phyloP scores from a whole-genome alignment of 2,329 filamentous ascomycete species.

The Nakataea oryzae region DNA sequence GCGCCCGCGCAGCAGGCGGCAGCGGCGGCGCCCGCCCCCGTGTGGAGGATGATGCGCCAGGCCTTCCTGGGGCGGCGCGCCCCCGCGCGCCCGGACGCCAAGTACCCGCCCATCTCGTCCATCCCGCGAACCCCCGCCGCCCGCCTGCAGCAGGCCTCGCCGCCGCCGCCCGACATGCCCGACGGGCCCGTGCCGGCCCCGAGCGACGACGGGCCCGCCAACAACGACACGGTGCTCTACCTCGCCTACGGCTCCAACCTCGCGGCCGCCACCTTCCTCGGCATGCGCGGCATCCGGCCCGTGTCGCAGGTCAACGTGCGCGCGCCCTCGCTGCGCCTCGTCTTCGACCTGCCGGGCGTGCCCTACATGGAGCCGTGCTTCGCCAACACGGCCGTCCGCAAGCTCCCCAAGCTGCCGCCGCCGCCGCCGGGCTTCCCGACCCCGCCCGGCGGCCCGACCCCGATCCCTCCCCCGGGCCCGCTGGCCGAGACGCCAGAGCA shows the following conservation, averaged over 20 bases:
- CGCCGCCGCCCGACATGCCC: constrained; percentile 7
- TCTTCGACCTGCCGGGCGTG: constrained; percentile 76
- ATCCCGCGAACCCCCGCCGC: constrained; percentile 24
- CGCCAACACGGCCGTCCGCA: constrained; percentile 62
- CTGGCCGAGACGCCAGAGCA: neutral
- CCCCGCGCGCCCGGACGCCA: too few species aligned
- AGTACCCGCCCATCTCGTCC: constrained; percentile 16
- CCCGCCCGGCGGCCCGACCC: constrained; percentile 8
- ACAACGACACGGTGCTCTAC: constrained; percentile 50
- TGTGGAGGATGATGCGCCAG: neutral
- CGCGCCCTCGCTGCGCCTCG: constrained; percentile 66
- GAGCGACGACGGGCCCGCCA: constrained; percentile 10
- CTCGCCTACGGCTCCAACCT: constrained; percentile 92
- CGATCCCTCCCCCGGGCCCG: constrained; percentile 8
- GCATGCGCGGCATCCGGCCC: constrained; percentile 67
- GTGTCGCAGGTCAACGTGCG: constrained; percentile 73
- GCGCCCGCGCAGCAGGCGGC: neutral
- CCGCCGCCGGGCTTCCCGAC: constrained; percentile 14
- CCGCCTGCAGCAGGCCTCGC: constrained; percentile 22
- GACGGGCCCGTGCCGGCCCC: constrained; percentile 9
- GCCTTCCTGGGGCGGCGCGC: neutral
- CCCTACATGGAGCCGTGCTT: constrained; percentile 90
- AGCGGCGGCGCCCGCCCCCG: neutral
- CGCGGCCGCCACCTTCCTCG: constrained; percentile 67
- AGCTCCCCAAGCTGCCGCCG: constrained; percentile 31